Evolutionary conservation across 1,284 basidiomycete species (phyloP), one percentile per base, ranked within the genome.

Genomic region (Ustilago crameri): DNA sequence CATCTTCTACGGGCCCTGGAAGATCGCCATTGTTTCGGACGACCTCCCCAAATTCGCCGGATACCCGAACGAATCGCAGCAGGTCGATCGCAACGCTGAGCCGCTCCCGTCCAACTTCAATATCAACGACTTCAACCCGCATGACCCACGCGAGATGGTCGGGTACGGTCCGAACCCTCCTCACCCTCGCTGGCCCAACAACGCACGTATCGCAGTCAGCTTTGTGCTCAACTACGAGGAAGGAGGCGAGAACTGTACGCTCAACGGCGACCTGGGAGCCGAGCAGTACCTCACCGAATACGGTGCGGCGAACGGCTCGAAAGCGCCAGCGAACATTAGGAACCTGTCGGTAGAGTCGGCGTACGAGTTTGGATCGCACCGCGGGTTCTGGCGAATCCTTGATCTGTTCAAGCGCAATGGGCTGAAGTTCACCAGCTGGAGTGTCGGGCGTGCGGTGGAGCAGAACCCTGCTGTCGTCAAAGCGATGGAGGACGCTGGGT

Each of bases 141-240:
- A 81, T 51, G 72, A 62, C 23, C 52, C 70, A 4, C 65, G 80
- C 15, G 75, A 81, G 34, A 57, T 82, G 51, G 44, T 72, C 17
- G 85, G 85, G 10, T 85, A 85, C 65, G 85, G 83, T 23, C 55
- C 63, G 20, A 66, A 70, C n/a, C 77, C 73, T 30, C 83, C 84
- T 2, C 73, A 84, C 40, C 81, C 84, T 3, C 65, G 81, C 26
- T 85, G 85, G 85, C 84, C 84, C 3, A 71, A 73, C 42, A 74
- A 78, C 15, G 84, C 84, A 9, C 81, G 84, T 41, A 78, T 84
- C 45, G 81, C 80, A 24, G 60, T 82, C n/a, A 79, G 75, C 27
- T 84, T 85, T 32, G 84, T 85, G 10, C 49, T 85, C 32, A 84
- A 85, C 60, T 85, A 84, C 67, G 83, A 85, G 58, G 83, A 84